phyloP scores from a whole-genome alignment of 352 stramenopile species.

The Phytophthora palmivora region DNA sequence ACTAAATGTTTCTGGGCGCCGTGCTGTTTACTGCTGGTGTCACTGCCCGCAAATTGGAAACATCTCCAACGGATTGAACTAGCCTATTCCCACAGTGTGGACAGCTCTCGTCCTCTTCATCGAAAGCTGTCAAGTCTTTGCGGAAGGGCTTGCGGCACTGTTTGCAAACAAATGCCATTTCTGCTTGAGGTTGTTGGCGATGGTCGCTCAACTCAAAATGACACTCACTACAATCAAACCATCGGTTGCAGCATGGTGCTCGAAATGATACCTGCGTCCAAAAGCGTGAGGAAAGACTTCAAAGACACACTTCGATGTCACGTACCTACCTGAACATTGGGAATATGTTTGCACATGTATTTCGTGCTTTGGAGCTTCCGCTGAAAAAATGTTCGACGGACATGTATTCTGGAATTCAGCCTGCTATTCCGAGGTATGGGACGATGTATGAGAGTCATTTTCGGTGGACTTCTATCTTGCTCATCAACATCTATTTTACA shows the following conservation, averaged over 20 bases:
- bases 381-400: slow-evolving; percentile 2
- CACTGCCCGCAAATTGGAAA: slow-evolving; percentile 1
- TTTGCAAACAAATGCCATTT: slow-evolving; percentile 78
- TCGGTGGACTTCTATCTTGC: neutral
- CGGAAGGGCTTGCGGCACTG: slow-evolving; percentile 69
- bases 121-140: slow-evolving; percentile 64
- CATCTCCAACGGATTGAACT: slow-evolving; percentile 34
- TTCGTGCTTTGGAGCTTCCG: neutral
- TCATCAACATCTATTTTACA: slow-evolving; percentile 17
- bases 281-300: neutral
- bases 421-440: slow-evolving; percentile 27
- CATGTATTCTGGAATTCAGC: slow-evolving; percentile 19
- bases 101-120: slow-evolving; percentile 63
- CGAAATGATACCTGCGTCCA: slow-evolving; percentile 61
- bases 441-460: slow-evolving; percentile 7
- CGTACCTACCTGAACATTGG: slow-evolving; percentile 39
- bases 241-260: slow-evolving; percentile 73
- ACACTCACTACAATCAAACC: slow-evolving; percentile 84
- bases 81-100: slow-evolving; percentile 67
- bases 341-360: slow-evolving; percentile 57
- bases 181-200: slow-evolving; percentile 38
- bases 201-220: slow-evolving; percentile 77
- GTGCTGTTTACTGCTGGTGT: slow-evolving; percentile 6
- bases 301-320: neutral
- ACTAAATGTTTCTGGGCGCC: neutral